Evolutionary conservation across 257 asterid genomes (phyloP).

Genomic region (Solanum arcanum): DNA sequence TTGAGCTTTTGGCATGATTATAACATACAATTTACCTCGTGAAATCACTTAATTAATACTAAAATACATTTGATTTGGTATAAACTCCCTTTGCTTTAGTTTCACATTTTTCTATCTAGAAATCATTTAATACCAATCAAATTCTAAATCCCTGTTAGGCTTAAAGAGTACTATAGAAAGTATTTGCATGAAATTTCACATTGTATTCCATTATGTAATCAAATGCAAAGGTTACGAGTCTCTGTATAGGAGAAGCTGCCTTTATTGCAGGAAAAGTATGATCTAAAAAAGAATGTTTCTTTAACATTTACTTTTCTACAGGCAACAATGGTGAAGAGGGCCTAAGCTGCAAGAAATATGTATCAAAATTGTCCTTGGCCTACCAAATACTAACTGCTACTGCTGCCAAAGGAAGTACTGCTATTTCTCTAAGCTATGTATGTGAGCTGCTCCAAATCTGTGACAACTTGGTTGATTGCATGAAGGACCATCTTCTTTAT

Average conservation of each 20-base stretch:
- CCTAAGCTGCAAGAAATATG: not conserved
- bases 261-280: not conserved
- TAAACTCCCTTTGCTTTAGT: not conserved
- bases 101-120: not conserved
- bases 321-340: not conserved
- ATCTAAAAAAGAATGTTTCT: not conserved
- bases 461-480: conserved; percentile 50
- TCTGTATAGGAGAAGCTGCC: not conserved
- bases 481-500: conserved; percentile 84
- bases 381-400: not conserved
- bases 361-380: not conserved
- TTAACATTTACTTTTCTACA: not conserved
- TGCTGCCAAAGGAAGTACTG: not conserved
- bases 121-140: not conserved
- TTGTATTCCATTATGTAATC: not conserved
- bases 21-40: not conserved
- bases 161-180: not conserved
- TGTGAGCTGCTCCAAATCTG: conserved; percentile 45
- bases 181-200: not conserved
- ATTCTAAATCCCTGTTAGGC: not conserved
- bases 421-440: not conserved
- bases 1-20: not conserved
- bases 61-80: not conserved
- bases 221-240: not conserved
- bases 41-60: not conserved